Base-by-base conservation (phyloP, 2,329 filamentous ascomycete species). In the Dactylellina drechsleri region DNA sequence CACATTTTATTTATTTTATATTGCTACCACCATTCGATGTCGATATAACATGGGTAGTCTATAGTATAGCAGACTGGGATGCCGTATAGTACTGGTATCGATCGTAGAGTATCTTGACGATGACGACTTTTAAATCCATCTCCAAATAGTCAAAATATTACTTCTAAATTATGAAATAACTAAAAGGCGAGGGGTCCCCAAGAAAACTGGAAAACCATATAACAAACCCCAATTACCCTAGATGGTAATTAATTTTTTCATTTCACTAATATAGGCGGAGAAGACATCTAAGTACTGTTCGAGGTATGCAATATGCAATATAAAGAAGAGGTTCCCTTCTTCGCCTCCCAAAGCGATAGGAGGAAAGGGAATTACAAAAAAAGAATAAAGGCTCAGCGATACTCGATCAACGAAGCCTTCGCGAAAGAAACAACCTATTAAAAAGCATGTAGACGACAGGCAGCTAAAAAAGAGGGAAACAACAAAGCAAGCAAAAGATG, bases 371-470 rank as follows among this genome's bases (percentile, higher is more conserved):
- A 43, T 18, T 16, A 47, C 1, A 60, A 15, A 28, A n/a, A 15
- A 40, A 16, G 20, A 13, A 31, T 40, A 57, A 47, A 60, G 57
- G 57, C 57, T 49, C 16, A 18, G 23, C 15, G 57, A 60, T 49
- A 60, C 41, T 60, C 57, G 41, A 60, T 49, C 57, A 49, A 60
- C 23, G 40, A 45, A 49, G 28, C 49, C 60, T 45, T 56, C 18
- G 36, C 31, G 41, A 41, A 60, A 45, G 20, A 49, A 12, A 64
- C 47, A 23, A 23, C 47, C 47, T 28, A 54, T 45, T 43, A 54
- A 65, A 65, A 65, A 65, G 50, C n/a, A 52, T 23, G 41, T 49
- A 12, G 49, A 60, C 8, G 12, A 49, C 47, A 16, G 28, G 20
- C 10, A 56, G 54, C 56, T 53, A 28, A 45, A 61, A 23, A 59